Conservation (phyloP, 2,329 filamentous ascomycete genomes). For the Hansfordia pulvinata region DNA sequence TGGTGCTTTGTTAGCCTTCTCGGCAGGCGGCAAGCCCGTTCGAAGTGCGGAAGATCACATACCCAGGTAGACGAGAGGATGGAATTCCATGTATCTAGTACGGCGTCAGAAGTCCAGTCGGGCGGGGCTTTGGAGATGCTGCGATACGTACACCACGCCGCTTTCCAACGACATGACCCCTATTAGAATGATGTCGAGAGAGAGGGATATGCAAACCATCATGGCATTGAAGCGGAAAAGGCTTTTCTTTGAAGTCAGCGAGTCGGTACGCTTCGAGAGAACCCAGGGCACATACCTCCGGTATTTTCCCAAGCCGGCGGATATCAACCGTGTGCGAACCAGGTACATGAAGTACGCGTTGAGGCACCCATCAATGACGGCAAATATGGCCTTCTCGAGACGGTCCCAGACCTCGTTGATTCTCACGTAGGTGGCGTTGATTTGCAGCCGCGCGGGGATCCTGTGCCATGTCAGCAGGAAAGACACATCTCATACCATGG, state of each 20-base stretch:
- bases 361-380: not conserved
- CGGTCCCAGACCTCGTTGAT: conserved; percentile 1
- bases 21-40: too few relatives aligned
- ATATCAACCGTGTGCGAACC: not conserved
- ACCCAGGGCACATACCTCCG: conserved; percentile 1
- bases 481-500: too few relatives aligned
- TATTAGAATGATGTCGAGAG: not conserved
- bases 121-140: too few relatives aligned
- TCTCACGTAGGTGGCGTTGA: not conserved
- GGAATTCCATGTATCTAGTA: too few relatives aligned
- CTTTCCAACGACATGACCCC: not conserved
- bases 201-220: not conserved
- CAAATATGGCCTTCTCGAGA: not conserved
- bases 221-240: too few relatives aligned
- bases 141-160: not conserved
- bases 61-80: too few relatives aligned
- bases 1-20: too few relatives aligned
- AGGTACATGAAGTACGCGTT: conserved; percentile 1
- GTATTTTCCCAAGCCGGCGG: not conserved
- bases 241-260: too few relatives aligned
- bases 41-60: too few relatives aligned
- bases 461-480: too few relatives aligned
- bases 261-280: not conserved
- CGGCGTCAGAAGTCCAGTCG: too few relatives aligned
- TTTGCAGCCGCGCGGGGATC: conserved; percentile 1